Percentiles rank a stretch among this genome's conserved stretches.
phyloP scores from a whole-genome alignment of 73 alveolate species.

The Blepharisma japonicum region DNA sequence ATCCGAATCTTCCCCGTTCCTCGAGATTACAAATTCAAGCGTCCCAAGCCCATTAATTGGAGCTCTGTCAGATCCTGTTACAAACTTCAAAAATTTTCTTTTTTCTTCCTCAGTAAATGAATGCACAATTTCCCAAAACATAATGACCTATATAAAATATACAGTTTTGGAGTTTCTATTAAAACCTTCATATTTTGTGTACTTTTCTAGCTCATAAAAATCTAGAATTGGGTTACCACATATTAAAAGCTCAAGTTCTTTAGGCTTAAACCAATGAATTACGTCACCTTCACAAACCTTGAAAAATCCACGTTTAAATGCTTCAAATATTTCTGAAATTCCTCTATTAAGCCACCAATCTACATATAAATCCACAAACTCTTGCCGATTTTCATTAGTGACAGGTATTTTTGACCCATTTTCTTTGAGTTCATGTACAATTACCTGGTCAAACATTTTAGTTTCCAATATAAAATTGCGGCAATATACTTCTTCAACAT shows the following conservation, averaged over 20 bases:
- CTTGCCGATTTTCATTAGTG: constrained; percentile 80
- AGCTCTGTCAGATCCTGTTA: constrained; percentile 90
- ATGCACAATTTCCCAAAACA: constrained; percentile 29
- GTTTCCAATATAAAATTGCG: constrained; percentile 64
- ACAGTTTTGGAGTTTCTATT: neutral
- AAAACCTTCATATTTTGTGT: constrained; percentile 57
- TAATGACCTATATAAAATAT: neutral
- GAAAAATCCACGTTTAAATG: constrained; percentile 74
- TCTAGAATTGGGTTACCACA: constrained; percentile 81
- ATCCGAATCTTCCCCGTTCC: constrained; percentile 69
- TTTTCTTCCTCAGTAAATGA: constrained; percentile 11
- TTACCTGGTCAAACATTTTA: constrained; percentile 71
- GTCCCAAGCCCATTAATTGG: constrained; percentile 84
- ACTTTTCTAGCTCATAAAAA: constrained; percentile 70
- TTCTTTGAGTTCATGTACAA: constrained; percentile 65
- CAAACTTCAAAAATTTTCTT: constrained; percentile 62
- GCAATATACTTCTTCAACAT: constrained; percentile 67
- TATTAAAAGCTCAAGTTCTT: constrained; percentile 80
- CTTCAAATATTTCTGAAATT: constrained; percentile 61
- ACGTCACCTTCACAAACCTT: constrained; percentile 66
- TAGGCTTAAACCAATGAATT: constrained; percentile 63
- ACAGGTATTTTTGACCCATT: constrained; percentile 84
- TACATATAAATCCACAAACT: constrained; percentile 79
- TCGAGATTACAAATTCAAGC: constrained; percentile 46
- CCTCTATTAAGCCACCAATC: constrained; percentile 87